Conservation (phyloP, 768 basidiomycete genomes). For the Sutorius australiensis region DNA sequence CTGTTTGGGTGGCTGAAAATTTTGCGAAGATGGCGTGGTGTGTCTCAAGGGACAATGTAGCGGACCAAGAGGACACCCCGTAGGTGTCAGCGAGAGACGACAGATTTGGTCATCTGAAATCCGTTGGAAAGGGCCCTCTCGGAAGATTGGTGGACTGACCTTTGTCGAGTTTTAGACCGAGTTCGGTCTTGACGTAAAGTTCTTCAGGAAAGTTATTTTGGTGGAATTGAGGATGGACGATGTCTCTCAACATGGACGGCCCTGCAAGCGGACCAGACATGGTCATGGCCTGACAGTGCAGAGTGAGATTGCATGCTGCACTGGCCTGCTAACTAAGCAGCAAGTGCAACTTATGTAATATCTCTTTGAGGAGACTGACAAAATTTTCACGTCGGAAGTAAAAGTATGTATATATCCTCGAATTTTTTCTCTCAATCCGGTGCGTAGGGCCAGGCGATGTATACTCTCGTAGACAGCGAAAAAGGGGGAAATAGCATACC, state of each 20-base stretch:
- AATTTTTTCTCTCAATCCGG: background rate
- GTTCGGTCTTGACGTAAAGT: conserved; percentile 72
- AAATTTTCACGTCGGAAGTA: background rate
- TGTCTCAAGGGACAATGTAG: conserved; percentile 89
- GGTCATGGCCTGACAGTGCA: background rate
- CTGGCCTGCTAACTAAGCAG: background rate
- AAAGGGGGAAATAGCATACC: conserved; percentile 41
- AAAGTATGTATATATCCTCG: background rate
- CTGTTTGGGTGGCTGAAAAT: conserved; percentile 86
- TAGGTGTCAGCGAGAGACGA: conserved; percentile 70
- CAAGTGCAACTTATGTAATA: background rate
- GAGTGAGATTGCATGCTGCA: background rate
- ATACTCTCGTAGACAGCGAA: conserved; percentile 32
- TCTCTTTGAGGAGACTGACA: background rate
- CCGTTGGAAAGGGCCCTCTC: background rate
- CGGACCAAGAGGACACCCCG: conserved; percentile 90
- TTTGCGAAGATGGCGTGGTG: conserved; percentile 80
- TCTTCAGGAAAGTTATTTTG: conserved; percentile 89
- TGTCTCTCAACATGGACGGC: conserved; percentile 58
- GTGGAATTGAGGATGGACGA: conserved; percentile 88
- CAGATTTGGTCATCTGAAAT: conserved; percentile 89
- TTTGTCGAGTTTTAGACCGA: conserved; percentile 88
- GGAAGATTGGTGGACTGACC: conserved; percentile 39
- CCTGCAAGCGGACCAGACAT: conserved; percentile 50
- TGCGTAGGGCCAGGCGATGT: conserved; percentile 33